Evolutionary conservation across 352 stramenopile species (phyloP).

Genomic region (Phytophthora foliorum): DNA sequence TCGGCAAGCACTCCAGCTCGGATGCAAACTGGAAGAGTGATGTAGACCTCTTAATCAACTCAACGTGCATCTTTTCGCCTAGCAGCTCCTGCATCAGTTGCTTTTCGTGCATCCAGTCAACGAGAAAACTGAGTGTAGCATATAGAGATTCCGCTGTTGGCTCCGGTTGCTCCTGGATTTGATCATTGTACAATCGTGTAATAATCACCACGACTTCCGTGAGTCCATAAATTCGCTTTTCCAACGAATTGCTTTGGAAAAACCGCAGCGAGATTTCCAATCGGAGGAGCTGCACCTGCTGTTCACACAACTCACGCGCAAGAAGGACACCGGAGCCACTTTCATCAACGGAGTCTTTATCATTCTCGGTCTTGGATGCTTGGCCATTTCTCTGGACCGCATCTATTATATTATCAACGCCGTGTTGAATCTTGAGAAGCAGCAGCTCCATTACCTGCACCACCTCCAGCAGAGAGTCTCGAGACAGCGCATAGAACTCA

Average conservation of each 20-base stretch:
- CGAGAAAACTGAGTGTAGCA: slow-evolving; percentile 38
- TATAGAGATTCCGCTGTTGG: slow-evolving; percentile 36
- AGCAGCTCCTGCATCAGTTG: slow-evolving; percentile 63
- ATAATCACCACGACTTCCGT: slow-evolving; percentile 67
- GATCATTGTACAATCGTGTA: slow-evolving; percentile 52
- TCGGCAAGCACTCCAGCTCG: slow-evolving; percentile 42
- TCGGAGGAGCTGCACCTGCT: slow-evolving; percentile 53
- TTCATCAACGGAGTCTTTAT: neutral
- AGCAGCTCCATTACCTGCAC: slow-evolving; percentile 72
- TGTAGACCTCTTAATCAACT: slow-evolving; percentile 70
- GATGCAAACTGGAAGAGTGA: slow-evolving; percentile 72
- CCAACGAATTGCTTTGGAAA: slow-evolving; percentile 64
- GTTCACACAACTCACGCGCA: slow-evolving; percentile 22
- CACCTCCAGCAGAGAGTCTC: slow-evolving; percentile 64
- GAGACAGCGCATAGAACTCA: slow-evolving; percentile 51
- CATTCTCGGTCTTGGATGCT: neutral
- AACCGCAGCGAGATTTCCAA: slow-evolving; percentile 66
- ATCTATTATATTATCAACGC: slow-evolving; percentile 15
- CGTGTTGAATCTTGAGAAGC: slow-evolving; percentile 44
- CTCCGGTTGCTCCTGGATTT: slow-evolving; percentile 43
- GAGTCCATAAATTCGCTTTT: slow-evolving; percentile 80
- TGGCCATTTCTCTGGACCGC: slow-evolving; percentile 5
- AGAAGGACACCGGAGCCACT: neutral
- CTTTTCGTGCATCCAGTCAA: slow-evolving; percentile 63
- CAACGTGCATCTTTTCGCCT: slow-evolving; percentile 70